Evolutionary conservation across 371 early-diverging fungal genomes (phyloP), one percentile per base, ranked within the genome.

Genomic region (Smittium culicis): DNA sequence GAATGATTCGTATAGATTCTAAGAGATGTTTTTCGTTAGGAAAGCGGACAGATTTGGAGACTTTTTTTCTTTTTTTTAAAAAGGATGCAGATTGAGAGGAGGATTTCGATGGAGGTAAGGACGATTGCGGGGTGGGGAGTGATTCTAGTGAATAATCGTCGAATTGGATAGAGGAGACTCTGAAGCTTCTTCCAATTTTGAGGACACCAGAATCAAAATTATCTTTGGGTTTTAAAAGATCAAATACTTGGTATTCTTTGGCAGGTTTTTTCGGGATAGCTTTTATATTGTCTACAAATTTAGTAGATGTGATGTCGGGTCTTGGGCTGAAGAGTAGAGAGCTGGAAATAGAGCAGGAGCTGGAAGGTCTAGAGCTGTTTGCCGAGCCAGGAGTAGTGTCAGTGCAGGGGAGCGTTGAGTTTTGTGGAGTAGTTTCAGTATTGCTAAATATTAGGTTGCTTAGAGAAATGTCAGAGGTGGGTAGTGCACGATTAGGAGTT

Each of bases 21-120:
- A 63, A 63, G 8, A 63, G 34, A 35, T 63, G n/a, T 33, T 63
- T 63, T 63, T 63, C 63, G 33, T n/a, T 63, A 32, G 63, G 63
- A 33, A 63, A 63, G 14, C 25, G n/a, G 14, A 63, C 63, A 14
- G 5, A 17, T 33, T 63, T 63, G 8, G 34, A 14, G 32, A 32
- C 31, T 33, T 63, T n/a, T 32, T 63, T 63, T 45, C 45, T 45
- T 45, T 45, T 45, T 45, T 45, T 45, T 20, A 20, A 11, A 45
- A 45, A 45, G 20, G 5, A 11, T 45, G 11, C 45, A 11, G 5
- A 11, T 45, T 20, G 45, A 45, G 45, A 45, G 45, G 45, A 45
- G n/a, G n/a, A n/a, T n/a, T n/a, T n/a, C n/a, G n/a, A n/a, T n/a
- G n/a, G n/a, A n/a, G n/a, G n/a, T n/a, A n/a, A n/a, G 5, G 45